Conservation (phyloP, 148 eudicot species). For the Oxyria digyna region DNA sequence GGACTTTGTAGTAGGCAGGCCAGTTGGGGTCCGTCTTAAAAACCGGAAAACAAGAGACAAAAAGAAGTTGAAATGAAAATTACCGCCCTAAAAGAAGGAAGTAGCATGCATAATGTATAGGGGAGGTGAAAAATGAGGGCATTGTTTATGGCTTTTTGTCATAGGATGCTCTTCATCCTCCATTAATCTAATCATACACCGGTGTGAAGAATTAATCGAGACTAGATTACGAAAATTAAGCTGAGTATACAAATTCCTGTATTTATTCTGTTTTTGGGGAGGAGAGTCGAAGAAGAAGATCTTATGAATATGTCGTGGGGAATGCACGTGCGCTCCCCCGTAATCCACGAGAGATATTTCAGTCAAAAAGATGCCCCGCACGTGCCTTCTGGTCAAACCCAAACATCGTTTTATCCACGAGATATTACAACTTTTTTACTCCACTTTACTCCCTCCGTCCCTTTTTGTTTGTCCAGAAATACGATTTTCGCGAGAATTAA, state of each 20-base stretch:
- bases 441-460: too few species aligned
- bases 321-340: slow-evolving; percentile 15
- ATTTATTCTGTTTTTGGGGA: slow-evolving; percentile 7
- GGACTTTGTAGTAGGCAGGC: not conserved
- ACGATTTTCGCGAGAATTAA: too few species aligned
- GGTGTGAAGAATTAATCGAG: not conserved
- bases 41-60: not conserved
- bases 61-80: not conserved
- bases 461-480: too few species aligned
- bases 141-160: not conserved
- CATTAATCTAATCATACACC: not conserved
- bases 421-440: too few species aligned
- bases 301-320: slow-evolving; percentile 7
- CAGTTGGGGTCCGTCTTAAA: not conserved
- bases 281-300: slow-evolving; percentile 7
- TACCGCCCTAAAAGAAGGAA: not conserved
- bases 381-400: slow-evolving; percentile 13
- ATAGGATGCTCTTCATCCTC: not conserved
- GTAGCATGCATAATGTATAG: too few species aligned
- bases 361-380: slow-evolving; percentile 14
- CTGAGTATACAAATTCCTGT: not conserved
- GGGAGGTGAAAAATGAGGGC: not conserved
- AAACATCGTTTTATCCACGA: not conserved
- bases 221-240: not conserved
- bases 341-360: slow-evolving; percentile 8